These are phyloP conservation scores for Cyathus striatus DNA, from an alignment of 768 basidiomycete genomes.

Conservation along the genomic window DNA sequence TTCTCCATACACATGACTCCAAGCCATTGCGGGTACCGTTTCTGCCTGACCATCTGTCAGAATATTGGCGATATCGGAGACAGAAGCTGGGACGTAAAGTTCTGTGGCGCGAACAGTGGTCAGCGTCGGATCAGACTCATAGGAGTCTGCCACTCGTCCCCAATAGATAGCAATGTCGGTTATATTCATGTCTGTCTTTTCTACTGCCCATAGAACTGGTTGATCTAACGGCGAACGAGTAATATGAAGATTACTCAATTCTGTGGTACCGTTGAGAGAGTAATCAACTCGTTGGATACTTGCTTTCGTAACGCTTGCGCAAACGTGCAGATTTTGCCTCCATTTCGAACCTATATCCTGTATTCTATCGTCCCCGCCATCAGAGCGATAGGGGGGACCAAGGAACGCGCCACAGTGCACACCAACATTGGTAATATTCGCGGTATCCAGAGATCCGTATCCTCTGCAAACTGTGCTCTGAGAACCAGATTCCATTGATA, in stretches of 20 bases:
- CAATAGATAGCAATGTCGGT: not conserved
- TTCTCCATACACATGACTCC: not conserved
- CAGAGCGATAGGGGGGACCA: slow-evolving; percentile 12
- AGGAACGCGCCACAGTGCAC: slow-evolving; percentile 13
- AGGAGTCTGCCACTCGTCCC: not conserved
- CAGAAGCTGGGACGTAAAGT: not conserved
- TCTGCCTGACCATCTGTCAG: not conserved
- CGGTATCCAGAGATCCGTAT: slow-evolving; percentile 11
- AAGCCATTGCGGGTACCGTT: not conserved
- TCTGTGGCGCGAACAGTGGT: not conserved
- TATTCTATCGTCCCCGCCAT: slow-evolving; percentile 11
- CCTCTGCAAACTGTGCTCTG: slow-evolving; percentile 7
- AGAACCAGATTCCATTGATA: not conserved
- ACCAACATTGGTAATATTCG: slow-evolving; percentile 15
- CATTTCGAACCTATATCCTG: slow-evolving; percentile 13
- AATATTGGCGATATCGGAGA: not conserved
- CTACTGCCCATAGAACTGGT: not conserved
- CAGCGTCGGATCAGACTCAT: not conserved
- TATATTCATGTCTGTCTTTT: not conserved
- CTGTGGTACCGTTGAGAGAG: not conserved
- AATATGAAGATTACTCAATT: not conserved
- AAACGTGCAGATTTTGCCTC: slow-evolving; percentile 11
- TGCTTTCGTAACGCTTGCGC: slow-evolving; percentile 11
- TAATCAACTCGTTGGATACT: not conserved
- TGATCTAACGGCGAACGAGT: too few relatives aligned